Percentiles rank a stretch among this genome's conserved stretches.
Conservation (phyloP, 768 basidiomycete species). For the Tulasnella sp. region DNA sequence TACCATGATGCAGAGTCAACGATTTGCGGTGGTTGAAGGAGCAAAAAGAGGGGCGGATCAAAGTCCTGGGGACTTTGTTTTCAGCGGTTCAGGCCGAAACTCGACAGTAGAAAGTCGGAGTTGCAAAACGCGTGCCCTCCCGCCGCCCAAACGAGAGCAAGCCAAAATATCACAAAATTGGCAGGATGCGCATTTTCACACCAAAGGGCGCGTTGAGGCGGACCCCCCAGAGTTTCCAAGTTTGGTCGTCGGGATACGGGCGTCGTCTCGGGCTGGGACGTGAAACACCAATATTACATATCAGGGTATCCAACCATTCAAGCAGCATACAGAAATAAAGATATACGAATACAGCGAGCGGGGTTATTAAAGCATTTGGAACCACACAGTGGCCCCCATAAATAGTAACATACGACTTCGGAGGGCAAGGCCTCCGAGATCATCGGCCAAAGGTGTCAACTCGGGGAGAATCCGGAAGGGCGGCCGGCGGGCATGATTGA, state of each 20-base stretch:
- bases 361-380: background rate
- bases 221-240: background rate
- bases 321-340: background rate
- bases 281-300: constrained; percentile 2
- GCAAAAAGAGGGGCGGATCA: background rate
- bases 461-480: constrained; percentile 12
- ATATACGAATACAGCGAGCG: background rate
- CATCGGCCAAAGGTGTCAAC: constrained; percentile 8
- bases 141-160: background rate
- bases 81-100: background rate
- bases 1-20: background rate
- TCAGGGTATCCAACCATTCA: background rate
- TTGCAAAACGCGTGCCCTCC: background rate
- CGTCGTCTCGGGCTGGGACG: background rate
- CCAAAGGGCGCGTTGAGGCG: background rate
- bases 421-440: background rate
- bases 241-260: background rate
- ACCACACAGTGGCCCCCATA: background rate
- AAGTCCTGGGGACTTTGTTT: background rate
- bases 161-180: background rate
- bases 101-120: background rate
- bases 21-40: background rate
- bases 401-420: background rate
- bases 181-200: background rate
- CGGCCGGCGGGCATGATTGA: background rate